Percentiles rank a stretch among this genome's conserved stretches.
Evolutionary conservation across 257 asterid genomes (phyloP).

Genomic region (Buddleja alternifolia): DNA sequence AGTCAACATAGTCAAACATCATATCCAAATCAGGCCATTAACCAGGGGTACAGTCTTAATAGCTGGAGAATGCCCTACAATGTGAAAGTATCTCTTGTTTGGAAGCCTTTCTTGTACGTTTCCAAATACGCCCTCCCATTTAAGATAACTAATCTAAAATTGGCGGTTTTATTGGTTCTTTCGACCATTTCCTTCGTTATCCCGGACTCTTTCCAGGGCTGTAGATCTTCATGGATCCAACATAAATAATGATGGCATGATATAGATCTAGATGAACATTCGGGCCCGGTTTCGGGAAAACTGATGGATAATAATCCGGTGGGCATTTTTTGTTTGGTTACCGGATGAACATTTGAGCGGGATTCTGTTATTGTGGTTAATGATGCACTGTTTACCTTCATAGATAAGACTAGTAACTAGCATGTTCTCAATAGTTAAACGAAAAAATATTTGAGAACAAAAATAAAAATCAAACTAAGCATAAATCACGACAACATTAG

Average conservation of each 20-base stretch:
- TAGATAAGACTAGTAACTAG: neutral
- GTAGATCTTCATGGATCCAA: conserved; percentile 58
- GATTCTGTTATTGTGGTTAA: conserved; percentile 23
- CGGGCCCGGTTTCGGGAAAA: neutral
- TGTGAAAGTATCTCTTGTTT: conserved; percentile 53
- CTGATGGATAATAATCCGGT: conserved; percentile 34
- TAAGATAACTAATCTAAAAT: conserved; percentile 51
- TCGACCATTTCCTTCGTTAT: conserved; percentile 56
- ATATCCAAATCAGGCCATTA: conserved; percentile 54
- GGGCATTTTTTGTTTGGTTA: conserved; percentile 42
- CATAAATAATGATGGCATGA: conserved; percentile 56
- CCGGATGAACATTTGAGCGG: conserved; percentile 37
- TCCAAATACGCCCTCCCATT: conserved; percentile 53
- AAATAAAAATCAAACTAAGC: no score
- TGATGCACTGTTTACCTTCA: conserved; percentile 12
- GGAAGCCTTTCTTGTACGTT: conserved; percentile 42
- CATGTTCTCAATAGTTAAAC: no score
- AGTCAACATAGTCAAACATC: conserved; percentile 58
- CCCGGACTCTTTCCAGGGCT: conserved; percentile 50
- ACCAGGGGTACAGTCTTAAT: conserved; percentile 54
- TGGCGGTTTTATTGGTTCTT: conserved; percentile 46
- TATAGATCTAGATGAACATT: conserved; percentile 20
- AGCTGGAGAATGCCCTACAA: conserved; percentile 63
- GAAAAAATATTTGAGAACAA: no score
- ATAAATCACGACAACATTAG: no score